Percentiles rank a stretch among this genome's conserved stretches.
phyloP scores from a whole-genome alignment of 441 rosid species.

The Euphorbia corollata region DNA sequence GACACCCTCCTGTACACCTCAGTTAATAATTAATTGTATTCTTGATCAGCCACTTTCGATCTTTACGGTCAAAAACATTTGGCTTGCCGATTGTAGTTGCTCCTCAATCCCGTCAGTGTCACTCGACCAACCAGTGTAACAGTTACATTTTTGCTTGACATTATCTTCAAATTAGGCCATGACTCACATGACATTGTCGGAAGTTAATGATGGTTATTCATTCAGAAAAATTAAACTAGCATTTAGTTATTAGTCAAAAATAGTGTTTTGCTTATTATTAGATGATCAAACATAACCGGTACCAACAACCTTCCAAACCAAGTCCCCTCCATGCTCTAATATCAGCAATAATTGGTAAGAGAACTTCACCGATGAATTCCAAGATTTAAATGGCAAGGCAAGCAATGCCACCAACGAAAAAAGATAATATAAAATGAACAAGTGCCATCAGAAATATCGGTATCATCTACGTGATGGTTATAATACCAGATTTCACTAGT shows the following conservation, averaged over 20 bases:
- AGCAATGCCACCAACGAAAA: slow-evolving; percentile 5
- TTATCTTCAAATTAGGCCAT: neutral
- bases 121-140: neutral
- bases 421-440: neutral
- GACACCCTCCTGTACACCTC: neutral
- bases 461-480: slow-evolving; percentile 10
- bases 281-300: neutral
- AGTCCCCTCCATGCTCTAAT: neutral
- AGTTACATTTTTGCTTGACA: neutral
- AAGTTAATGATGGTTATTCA: neutral
- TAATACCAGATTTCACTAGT: slow-evolving; percentile 18
- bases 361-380: too few relatives aligned
- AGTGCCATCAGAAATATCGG: neutral
- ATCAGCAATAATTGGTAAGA: neutral
- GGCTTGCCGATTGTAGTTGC: slow-evolving; percentile 1
- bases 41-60: neutral
- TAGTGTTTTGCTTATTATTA: slow-evolving; percentile 4
- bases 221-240: neutral
- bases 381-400: too few relatives aligned
- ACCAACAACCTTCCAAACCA: neutral
- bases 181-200: slow-evolving; percentile 6
- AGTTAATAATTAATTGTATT: neutral
- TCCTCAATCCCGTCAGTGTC: neutral
- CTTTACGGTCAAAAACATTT: neutral
- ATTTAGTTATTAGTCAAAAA: neutral